phyloP scores from a whole-genome alignment of 257 asterid genomes.

The Capsicum baccatum region DNA sequence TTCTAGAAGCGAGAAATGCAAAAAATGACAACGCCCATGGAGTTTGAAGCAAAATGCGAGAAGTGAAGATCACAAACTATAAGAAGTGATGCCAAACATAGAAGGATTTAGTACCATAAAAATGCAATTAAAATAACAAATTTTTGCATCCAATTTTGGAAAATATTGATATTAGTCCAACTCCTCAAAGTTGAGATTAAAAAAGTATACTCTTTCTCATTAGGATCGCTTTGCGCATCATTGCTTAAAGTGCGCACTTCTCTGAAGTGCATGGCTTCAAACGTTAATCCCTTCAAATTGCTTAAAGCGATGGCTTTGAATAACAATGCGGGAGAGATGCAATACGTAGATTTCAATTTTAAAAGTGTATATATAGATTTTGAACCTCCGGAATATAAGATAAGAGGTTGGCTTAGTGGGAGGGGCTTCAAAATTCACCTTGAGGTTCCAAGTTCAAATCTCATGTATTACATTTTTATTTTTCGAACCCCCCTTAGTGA shows the following conservation, averaged over 20 bases:
- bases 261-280: not conserved
- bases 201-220: not conserved
- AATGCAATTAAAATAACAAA: not conserved
- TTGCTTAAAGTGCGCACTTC: not conserved
- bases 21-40: not conserved
- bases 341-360: not conserved
- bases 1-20: not conserved
- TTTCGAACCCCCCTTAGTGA: too few relatives aligned
- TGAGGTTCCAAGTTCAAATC: too few relatives aligned
- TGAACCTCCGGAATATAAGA: too few relatives aligned
- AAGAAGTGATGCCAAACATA: not conserved
- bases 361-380: too few relatives aligned
- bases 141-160: not conserved
- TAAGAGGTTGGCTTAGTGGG: too few relatives aligned
- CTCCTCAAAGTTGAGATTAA: conserved; percentile 9
- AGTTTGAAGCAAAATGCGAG: not conserved
- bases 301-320: not conserved
- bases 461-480: too few relatives aligned
- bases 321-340: not conserved
- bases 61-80: not conserved
- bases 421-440: too few relatives aligned
- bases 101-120: not conserved
- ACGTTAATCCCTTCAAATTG: not conserved
- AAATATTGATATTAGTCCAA: not conserved
- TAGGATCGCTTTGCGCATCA: not conserved